These are phyloP conservation scores for Metarhizium anisopliae DNA, from an alignment of 2,329 filamentous ascomycete species.

Conservation along the genomic window DNA sequence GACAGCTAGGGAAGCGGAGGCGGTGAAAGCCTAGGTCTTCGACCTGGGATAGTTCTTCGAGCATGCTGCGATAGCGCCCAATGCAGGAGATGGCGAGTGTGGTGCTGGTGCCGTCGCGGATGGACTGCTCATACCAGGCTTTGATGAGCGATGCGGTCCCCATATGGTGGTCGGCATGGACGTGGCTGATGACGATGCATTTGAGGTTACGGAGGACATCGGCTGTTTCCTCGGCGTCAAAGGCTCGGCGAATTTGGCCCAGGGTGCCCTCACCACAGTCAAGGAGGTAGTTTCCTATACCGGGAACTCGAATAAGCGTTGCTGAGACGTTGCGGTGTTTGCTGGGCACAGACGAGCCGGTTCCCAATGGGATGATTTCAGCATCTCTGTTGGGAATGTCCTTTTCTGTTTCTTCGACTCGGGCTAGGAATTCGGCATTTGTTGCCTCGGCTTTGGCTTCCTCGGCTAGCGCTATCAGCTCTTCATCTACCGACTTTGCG, in stretches of 20 bases:
- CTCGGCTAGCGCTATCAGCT: constrained; percentile 44
- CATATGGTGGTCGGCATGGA: constrained; percentile 94
- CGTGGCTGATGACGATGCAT: constrained; percentile 85
- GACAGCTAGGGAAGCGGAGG: constrained; percentile 27
- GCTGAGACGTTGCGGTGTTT: constrained; percentile 94
- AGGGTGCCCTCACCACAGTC: constrained; percentile 91
- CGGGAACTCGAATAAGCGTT: constrained; percentile 76
- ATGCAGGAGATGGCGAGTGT: constrained; percentile 60
- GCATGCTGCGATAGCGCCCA: constrained; percentile 61
- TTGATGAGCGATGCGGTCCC: constrained; percentile 74
- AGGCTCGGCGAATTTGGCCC: constrained; percentile 73
- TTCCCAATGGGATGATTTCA: constrained; percentile 81
- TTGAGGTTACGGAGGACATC: constrained; percentile 71
- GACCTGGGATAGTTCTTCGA: constrained; percentile 69
- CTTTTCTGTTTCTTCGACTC: constrained; percentile 43
- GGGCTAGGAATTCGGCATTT: constrained; percentile 35
- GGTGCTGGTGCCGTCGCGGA: constrained; percentile 25
- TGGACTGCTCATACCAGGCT: constrained; percentile 60
- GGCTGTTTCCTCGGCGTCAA: constrained; percentile 52
- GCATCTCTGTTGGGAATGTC: constrained; percentile 65
- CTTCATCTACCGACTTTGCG: constrained; percentile 25
- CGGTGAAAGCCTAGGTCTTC: constrained; percentile 65
- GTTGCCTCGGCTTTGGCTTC: constrained; percentile 32
- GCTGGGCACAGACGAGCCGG: constrained; percentile 81
- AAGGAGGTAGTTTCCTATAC: constrained; percentile 78